Base-by-base conservation (phyloP, 1,284 basidiomycete genomes). In the Kalmanozyma brasiliensis region DNA sequence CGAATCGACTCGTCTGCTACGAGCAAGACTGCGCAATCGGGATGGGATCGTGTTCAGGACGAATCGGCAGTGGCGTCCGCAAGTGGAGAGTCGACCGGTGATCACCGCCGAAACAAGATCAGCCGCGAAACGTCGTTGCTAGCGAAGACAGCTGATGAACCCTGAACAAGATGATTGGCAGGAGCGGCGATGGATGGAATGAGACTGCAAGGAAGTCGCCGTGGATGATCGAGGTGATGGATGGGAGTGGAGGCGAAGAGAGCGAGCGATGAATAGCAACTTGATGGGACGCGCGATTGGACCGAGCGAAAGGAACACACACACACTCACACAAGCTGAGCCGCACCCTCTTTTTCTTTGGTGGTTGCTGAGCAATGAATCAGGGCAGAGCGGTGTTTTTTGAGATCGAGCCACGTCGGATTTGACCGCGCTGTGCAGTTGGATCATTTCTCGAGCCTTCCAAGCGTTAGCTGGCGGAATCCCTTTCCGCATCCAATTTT, bases 271-370 rank as follows among this genome's bases (percentile, higher is more conserved):
- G 58, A 62, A 44, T 43, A 48, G 36, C 52, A 32, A 20, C 33
- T 13, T 38, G 52, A 56, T 41, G 36, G n/a, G 52, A 56, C 52
- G 48, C 49, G 26, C 26, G 7, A 46, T 32, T 52, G 53, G 49
- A 49, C 49, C 46, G 55, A 57, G 49, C 55, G 55, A 58, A 23
- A 62, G 20, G 40, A 23, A 49, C 49, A 42, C 41, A 40, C 36
- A 32, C 24, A 40, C 7, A 33, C 41, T 22, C 42, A 46, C 42
- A 36, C 22, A 46, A 29, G 33, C 34, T 37, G 44, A 34, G 30
- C 29, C n/a, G 17, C 7, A 8, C 10, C 8, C 36, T 13, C 23
- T 24, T 26, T 13, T 41, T 23, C 14, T 19, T 1, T 8, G 43
- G 49, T 19, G n/a, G n/a, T n/a, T n/a, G n/a, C n/a, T n/a, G n/a